A percentile compares a stretch with the other conserved stretches of the same genome.
These are phyloP conservation scores for Ceratocystis harringtonii DNA, from an alignment of 2,329 filamentous ascomycete species.

Conservation along the genomic window DNA sequence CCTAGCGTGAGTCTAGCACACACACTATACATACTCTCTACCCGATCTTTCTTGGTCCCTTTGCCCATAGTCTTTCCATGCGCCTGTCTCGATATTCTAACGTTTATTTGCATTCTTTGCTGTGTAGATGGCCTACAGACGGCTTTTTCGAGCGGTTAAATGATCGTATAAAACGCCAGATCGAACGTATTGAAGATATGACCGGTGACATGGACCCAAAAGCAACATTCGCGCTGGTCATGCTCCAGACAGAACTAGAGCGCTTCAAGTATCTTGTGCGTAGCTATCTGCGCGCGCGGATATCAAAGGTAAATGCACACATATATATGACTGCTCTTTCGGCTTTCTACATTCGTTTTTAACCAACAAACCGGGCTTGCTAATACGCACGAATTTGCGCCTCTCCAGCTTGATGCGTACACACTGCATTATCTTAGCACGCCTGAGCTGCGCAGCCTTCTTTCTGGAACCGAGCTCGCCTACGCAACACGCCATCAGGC, in stretches of 20 bases:
- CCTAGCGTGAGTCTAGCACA: slow-evolving; percentile 27
- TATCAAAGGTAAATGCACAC: slow-evolving; percentile 53
- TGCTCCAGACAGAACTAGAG: slow-evolving; percentile 92
- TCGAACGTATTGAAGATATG: slow-evolving; percentile 57
- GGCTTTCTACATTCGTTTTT: neutral
- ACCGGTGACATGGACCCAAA: slow-evolving; percentile 77
- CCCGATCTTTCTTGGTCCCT: no score
- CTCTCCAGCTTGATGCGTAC: slow-evolving; percentile 54
- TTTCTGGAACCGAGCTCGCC: slow-evolving; percentile 62
- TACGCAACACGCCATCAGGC: slow-evolving; percentile 79
- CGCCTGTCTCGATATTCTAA: neutral
- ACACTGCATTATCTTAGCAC: slow-evolving; percentile 56
- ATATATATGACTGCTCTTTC: neutral
- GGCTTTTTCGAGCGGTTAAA: slow-evolving; percentile 71
- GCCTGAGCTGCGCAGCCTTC: slow-evolving; percentile 38
- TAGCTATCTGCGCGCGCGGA: slow-evolving; percentile 65
- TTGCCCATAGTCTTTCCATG: neutral
- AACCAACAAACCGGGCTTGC: neutral
- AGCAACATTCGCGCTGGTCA: slow-evolving; percentile 82
- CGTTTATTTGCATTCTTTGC: neutral
- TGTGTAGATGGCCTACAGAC: slow-evolving; percentile 41
- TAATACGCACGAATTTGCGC: neutral
- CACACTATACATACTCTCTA: no score
- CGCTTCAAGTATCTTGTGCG: slow-evolving; percentile 83
- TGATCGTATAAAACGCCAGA: slow-evolving; percentile 53